Evolutionary conservation across 805 yeast genomes (phyloP).

Genomic region (Sugiyamaella lignohabitans): DNA sequence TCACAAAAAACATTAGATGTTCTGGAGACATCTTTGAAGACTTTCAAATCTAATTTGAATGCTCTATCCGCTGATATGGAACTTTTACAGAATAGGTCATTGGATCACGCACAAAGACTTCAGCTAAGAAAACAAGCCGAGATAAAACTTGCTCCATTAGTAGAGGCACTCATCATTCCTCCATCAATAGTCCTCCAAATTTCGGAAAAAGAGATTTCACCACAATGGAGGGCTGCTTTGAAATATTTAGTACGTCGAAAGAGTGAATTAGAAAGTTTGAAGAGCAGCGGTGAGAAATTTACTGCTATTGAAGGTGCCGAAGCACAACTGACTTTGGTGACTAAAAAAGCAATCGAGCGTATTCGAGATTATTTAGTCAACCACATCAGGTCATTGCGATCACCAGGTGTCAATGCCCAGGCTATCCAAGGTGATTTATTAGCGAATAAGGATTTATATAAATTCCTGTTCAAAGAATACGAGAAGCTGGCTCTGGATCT

Average conservation of each 20-base stretch:
- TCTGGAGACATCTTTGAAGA: slow-evolving; percentile 44
- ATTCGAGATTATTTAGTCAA: slow-evolving; percentile 61
- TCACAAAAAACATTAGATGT: slow-evolving; percentile 36
- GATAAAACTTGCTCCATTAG: slow-evolving; percentile 59
- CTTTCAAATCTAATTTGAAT: slow-evolving; percentile 54
- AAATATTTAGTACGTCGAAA: slow-evolving; percentile 20
- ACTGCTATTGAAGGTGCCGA: slow-evolving; percentile 19
- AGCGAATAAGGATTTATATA: slow-evolving; percentile 53
- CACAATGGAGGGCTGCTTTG: slow-evolving; percentile 47
- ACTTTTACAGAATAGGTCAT: slow-evolving; percentile 48
- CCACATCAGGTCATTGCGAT: slow-evolving; percentile 62
- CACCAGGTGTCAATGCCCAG: slow-evolving; percentile 64
- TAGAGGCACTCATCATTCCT: slow-evolving; percentile 68
- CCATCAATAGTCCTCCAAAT: slow-evolving; percentile 61
- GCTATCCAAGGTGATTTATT: slow-evolving; percentile 61
- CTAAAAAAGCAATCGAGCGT: slow-evolving; percentile 63
- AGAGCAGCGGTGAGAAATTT: slow-evolving; percentile 13
- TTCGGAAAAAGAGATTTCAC: slow-evolving; percentile 48
- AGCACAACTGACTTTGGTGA: slow-evolving; percentile 44
- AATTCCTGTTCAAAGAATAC: slow-evolving; percentile 50
- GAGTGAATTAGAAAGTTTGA: slow-evolving; percentile 17
- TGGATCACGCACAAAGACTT: slow-evolving; percentile 42
- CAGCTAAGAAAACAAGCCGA: slow-evolving; percentile 44
- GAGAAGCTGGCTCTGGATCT: slow-evolving; percentile 64
- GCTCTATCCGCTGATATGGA: slow-evolving; percentile 56